These are phyloP conservation scores for Candolleomyces efflorescens DNA, from an alignment of 768 basidiomycete genomes.

Conservation along the genomic window DNA sequence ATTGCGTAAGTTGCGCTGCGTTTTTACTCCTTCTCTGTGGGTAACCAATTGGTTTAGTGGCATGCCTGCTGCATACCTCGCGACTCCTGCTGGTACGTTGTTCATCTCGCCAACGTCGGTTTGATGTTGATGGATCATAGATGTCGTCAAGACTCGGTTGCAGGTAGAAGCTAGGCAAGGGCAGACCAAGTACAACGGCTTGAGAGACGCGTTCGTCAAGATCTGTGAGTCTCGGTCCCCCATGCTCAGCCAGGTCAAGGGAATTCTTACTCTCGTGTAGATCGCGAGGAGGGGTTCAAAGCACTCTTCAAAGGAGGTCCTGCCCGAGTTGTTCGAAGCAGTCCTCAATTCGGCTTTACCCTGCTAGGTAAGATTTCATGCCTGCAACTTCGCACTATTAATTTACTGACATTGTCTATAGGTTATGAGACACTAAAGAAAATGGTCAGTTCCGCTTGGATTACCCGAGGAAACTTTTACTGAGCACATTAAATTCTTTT, in stretches of 20 bases:
- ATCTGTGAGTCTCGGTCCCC: conserved; percentile 58
- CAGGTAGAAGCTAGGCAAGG: conserved; percentile 92
- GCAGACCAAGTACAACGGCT: conserved; percentile 86
- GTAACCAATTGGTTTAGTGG: conserved; percentile 51
- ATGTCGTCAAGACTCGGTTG: conserved; percentile 96
- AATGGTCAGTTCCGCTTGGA: conserved; percentile 27
- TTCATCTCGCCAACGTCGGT: conserved; percentile 6
- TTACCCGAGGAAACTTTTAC: conserved; percentile 15
- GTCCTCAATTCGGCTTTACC: conserved; percentile 94
- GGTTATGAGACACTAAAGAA: conserved; percentile 46
- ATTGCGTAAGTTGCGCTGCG: conserved; percentile 56
- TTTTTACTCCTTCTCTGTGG: conserved; percentile 9
- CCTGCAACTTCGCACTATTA: neutral
- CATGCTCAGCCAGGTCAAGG: conserved; percentile 2
- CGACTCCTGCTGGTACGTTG: conserved; percentile 77
- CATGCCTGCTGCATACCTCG: conserved; percentile 95
- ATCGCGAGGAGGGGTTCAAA: conserved; percentile 82
- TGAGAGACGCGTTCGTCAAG: conserved; percentile 83
- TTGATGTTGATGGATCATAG: conserved; percentile 31
- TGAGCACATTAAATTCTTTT: conserved; percentile 10
- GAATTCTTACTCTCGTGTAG: conserved; percentile 35
- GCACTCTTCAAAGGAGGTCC: conserved; percentile 92
- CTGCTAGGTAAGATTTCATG: conserved; percentile 48
- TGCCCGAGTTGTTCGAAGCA: conserved; percentile 83
- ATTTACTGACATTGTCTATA: conserved; percentile 11